Conservation (phyloP, 2,329 filamentous ascomycete species). For the Ophiocordyceps camponoti-floridani region DNA sequence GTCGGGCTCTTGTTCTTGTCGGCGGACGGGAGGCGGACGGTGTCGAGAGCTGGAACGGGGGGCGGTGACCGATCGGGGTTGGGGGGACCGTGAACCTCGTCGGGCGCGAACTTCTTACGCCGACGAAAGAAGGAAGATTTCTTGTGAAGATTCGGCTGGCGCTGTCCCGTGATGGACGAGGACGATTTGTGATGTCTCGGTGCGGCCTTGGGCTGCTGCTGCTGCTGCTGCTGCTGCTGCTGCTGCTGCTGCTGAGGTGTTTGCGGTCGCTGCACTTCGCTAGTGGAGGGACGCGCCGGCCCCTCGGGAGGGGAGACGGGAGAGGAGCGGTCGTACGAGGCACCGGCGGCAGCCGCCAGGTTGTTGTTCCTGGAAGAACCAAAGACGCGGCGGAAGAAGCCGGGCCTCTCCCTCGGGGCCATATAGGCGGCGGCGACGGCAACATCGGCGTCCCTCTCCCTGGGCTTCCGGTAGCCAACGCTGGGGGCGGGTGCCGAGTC, state of each 20-base stretch:
- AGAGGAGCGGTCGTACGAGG: background rate
- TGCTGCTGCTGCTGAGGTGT: background rate
- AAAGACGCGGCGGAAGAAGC: slow-evolving; percentile 90
- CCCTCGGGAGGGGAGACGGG: background rate
- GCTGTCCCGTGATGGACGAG: slow-evolving; percentile 10
- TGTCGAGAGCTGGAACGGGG: slow-evolving; percentile 18
- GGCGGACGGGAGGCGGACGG: slow-evolving; percentile 12
- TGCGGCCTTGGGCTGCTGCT: slow-evolving; percentile 9
- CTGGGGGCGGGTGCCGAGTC: slow-evolving; percentile 40
- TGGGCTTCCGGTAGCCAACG: slow-evolving; percentile 40
- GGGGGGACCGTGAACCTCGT: slow-evolving; percentile 46
- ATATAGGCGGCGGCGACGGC: slow-evolving; percentile 19
- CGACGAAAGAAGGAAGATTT: slow-evolving; percentile 93
- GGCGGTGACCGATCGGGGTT: slow-evolving; percentile 21
- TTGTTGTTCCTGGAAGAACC: slow-evolving; percentile 41
- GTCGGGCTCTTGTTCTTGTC: slow-evolving; percentile 36
- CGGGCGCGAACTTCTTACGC: slow-evolving; percentile 75
- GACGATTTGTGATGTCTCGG: slow-evolving; percentile 28
- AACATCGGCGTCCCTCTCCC: slow-evolving; percentile 30
- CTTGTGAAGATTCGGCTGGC: slow-evolving; percentile 50
- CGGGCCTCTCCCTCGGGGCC: slow-evolving; percentile 49
- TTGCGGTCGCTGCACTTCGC: no score
- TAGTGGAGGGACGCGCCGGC: background rate
- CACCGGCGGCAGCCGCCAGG: slow-evolving; percentile 7
- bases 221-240: background rate